Conservation (phyloP, 768 basidiomycete genomes). For the Harrya chromipes region DNA sequence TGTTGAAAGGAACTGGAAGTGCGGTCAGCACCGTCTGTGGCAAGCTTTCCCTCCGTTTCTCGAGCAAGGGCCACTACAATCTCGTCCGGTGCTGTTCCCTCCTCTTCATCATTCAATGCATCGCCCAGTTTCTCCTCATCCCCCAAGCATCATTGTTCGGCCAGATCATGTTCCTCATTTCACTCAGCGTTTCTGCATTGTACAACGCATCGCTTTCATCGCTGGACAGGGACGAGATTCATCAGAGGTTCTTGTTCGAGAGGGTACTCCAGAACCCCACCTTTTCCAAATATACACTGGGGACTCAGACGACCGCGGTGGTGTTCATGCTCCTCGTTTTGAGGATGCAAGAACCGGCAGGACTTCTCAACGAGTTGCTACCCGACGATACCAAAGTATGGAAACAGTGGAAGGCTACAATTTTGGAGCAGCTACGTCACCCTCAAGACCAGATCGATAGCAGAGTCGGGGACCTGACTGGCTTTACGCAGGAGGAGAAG, state of each 20-base stretch:
- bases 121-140: conserved; percentile 29
- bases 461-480: background rate
- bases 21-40: conserved; percentile 29
- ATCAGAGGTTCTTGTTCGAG: conserved; percentile 10
- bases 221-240: conserved; percentile 31
- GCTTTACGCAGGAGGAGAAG: conserved; percentile 7
- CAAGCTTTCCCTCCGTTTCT: conserved; percentile 22
- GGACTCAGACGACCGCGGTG: conserved; percentile 13
- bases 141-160: conserved; percentile 28
- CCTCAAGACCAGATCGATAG: background rate
- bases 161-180: conserved; percentile 29
- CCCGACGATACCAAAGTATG: conserved; percentile 23
- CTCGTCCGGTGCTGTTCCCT: conserved; percentile 21
- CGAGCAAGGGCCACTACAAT: conserved; percentile 6
- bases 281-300: conserved; percentile 14
- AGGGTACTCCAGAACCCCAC: conserved; percentile 10
- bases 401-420: conserved; percentile 18
- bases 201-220: conserved; percentile 24
- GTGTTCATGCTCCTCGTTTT: conserved; percentile 18
- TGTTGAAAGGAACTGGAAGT: conserved; percentile 27
- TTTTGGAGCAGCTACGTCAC: conserved; percentile 1
- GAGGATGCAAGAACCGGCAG: background rate
- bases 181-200: conserved; percentile 25
- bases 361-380: conserved; percentile 12
- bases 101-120: conserved; percentile 21